Evolutionary conservation across 2,329 filamentous ascomycete genomes (phyloP), one percentile per base, ranked within the genome.

Genomic region (Leptoxyphium fumago): DNA sequence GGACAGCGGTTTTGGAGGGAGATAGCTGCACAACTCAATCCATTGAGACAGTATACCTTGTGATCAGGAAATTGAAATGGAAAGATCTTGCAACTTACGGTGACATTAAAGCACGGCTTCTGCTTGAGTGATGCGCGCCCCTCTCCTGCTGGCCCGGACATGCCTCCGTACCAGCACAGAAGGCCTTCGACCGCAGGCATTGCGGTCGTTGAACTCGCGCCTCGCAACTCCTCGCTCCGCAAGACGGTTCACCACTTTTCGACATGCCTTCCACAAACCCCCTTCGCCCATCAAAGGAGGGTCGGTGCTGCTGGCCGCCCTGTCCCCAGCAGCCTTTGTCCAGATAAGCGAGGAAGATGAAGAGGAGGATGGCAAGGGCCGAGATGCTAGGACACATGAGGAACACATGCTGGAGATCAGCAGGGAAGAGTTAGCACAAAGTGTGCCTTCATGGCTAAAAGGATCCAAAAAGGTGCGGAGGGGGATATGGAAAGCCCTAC

Each of bases 381-480:
- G 66, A 17, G 63, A 68, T 52, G 67, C 66, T 21, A 71, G 82
- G 56, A 94, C 88, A 2, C 76, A 77, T 21, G 88, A 95, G 65
- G 75, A 75, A 63, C 82, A 85, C 51, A 95, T 95, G 89, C 74
- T 95, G 11, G 77, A 87, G 60, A 77, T 73, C 2, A 95, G 88
- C 32, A 71, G 84, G 38, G 68, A 78, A 44, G 89, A 95, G 65
- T 76, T 94, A 30, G 71, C 71, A 45, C 84, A 84, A 55, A 72
- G 73, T 30, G 73, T 88, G 1, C 70, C 75, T 1, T 71, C 79
- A 5, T 69, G 79, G 46, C 71, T 81, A 28, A 68, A 67, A 34
- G 77, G 80, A 1, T 59, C 85, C 11, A 67, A 65, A 11, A 73
- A 75, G 41, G 55, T 80, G 6, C 65, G 73, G 40, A 75, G 80